Base-by-base conservation (phyloP, 345 rosid species). In the Populus pruinosa region DNA sequence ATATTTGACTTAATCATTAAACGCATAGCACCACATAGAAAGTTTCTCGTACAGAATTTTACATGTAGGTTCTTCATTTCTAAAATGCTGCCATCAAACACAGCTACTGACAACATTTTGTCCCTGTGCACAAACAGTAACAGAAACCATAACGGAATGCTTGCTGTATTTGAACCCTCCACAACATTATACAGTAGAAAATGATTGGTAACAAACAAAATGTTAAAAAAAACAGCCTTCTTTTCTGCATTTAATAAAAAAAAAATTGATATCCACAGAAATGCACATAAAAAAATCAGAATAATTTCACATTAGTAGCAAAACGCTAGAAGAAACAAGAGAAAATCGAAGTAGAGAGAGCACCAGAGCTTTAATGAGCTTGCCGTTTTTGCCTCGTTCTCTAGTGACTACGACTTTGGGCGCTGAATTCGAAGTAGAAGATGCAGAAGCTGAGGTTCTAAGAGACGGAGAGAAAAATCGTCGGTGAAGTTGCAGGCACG, bases 391-490 rank as follows among this genome's bases (percentile, higher is more conserved):
- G 87, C 98, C 99, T 47, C 87, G 89, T 83, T 95, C 99, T 81
- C 99, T 90, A 74, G 99, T 93, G 78, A 95, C 97, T 14, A 95
- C 92, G 55, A 93, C 99, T 75, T 86, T 81, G 18, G 94, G 93
- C 78, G 67, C 47, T 64, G 72, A 88, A 77, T 74, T 7, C n/a
- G 85, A 41, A 61, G 71, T 23, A 12, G 69, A 33, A 31, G 50
- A 23, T 8, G 67, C 21, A 25, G 80, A 76, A 71, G 76, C 87
- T 27, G 68, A 72, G 71, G 81, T 62, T 72, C 69, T 64, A 71
- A 61, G 25, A 21, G 50, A 62, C 59, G 63, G 71, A 21, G 64
- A 50, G 77, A 3, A 44, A 53, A 39, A 74, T 78, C 74, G 84
- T 35, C 73, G 70, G 71, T 56, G 83, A 70, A 78, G 62, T 25